Conservation (phyloP, 768 basidiomycete genomes). For the Filobasidium floriforme region DNA sequence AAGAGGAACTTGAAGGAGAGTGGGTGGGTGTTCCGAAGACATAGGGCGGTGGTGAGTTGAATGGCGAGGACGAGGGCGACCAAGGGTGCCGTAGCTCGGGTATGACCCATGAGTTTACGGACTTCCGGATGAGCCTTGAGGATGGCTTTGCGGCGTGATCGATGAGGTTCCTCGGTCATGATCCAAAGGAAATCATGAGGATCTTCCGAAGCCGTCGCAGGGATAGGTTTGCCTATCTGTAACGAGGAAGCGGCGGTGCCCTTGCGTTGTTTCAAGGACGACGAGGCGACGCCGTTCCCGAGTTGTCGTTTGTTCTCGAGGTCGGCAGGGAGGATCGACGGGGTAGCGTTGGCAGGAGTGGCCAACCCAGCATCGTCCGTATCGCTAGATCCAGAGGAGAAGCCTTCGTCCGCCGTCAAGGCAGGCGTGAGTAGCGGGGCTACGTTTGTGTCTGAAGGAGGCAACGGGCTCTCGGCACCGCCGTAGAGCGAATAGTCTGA, state of each 20-base stretch:
- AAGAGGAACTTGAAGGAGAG: slow-evolving; percentile 65
- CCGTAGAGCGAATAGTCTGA: slow-evolving; percentile 48
- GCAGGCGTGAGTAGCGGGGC: neutral
- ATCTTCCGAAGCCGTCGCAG: slow-evolving; percentile 50
- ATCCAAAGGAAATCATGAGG: slow-evolving; percentile 88
- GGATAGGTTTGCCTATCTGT: neutral
- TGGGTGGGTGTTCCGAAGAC: slow-evolving; percentile 62
- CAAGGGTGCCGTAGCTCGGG: slow-evolving; percentile 81
- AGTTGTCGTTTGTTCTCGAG: neutral
- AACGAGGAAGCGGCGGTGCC: neutral
- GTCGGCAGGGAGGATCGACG: neutral
- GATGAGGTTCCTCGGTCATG: slow-evolving; percentile 96
- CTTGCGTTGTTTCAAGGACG: slow-evolving; percentile 2
- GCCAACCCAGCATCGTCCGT: slow-evolving; percentile 21
- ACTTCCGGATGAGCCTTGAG: slow-evolving; percentile 94
- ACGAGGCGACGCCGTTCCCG: neutral
- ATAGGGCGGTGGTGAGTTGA: slow-evolving; percentile 61
- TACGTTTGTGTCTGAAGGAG: slow-evolving; percentile 42
- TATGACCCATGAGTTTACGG: slow-evolving; percentile 91
- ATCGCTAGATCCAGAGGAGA: slow-evolving; percentile 11
- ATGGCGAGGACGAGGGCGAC: slow-evolving; percentile 72
- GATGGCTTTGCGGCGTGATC: slow-evolving; percentile 75
- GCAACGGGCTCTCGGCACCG: slow-evolving; percentile 67
- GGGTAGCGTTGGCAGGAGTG: neutral
- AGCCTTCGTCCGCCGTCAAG: neutral